These are phyloP conservation scores for Vanrija pseudolonga DNA, from an alignment of 1,284 basidiomycete species.

Conservation along the genomic window DNA sequence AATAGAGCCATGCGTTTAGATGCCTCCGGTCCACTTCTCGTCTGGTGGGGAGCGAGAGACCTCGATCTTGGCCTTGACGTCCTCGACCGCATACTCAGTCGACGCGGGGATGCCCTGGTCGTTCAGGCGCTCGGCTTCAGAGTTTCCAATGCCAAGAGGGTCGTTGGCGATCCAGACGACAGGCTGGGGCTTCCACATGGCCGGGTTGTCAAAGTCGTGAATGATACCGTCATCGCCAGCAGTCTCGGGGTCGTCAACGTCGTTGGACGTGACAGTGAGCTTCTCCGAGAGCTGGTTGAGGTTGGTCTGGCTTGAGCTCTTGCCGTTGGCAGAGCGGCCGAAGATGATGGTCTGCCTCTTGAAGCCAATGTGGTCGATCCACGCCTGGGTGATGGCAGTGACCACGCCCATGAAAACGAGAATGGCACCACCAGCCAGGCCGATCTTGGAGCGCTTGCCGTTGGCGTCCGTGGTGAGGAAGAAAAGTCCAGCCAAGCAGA, in stretches of 20 bases:
- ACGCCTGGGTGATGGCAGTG: conserved; percentile 41
- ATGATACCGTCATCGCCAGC: conserved; percentile 21
- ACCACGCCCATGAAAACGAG: conserved; percentile 36
- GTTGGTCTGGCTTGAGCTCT: conserved; percentile 15
- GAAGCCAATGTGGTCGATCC: conserved; percentile 45
- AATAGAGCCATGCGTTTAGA: no score
- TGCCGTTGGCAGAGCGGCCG: conserved; percentile 3
- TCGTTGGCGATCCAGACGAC: conserved; percentile 49
- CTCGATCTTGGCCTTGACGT: conserved; percentile 40
- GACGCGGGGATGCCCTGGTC: conserved; percentile 40
- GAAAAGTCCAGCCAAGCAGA: conserved; percentile 47
- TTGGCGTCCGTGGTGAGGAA: conserved; percentile 40
- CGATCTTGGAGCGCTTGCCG: conserved; percentile 32
- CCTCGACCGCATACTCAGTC: conserved; percentile 44
- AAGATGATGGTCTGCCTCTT: conserved; percentile 33
- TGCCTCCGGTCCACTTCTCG: conserved; percentile 31
- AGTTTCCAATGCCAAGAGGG: conserved; percentile 43
- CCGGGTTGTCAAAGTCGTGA: conserved; percentile 49
- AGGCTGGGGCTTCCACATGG: conserved; percentile 48
- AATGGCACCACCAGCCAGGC: conserved; percentile 45
- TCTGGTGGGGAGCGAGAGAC: conserved; percentile 44
- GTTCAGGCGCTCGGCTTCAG: conserved; percentile 43
- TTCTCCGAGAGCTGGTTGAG: conserved; percentile 21
- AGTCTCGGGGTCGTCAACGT: conserved; percentile 9
- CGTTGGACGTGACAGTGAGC: conserved; percentile 4